phyloP scores from a whole-genome alignment of 2,329 filamentous ascomycete genomes.

The Stromatinia cepivora region DNA sequence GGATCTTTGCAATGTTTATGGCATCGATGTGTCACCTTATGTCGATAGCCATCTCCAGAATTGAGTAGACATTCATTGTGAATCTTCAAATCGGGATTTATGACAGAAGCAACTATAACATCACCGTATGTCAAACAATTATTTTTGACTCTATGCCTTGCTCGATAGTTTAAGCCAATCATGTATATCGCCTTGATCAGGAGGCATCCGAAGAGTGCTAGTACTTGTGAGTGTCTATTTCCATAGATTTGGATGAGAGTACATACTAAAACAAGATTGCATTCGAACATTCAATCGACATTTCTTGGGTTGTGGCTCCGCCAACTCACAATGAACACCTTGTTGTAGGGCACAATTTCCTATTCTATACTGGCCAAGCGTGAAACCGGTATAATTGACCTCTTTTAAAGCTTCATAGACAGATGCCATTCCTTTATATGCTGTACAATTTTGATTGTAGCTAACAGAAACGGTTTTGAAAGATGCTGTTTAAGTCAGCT shows the following conservation, averaged over 20 bases:
- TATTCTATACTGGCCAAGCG: not conserved
- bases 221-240: not conserved
- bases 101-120: slow-evolving; percentile 33
- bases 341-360: slow-evolving; percentile 17
- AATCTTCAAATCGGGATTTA: slow-evolving; percentile 31
- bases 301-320: slow-evolving; percentile 21
- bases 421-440: slow-evolving; percentile 11
- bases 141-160: slow-evolving; percentile 26
- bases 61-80: slow-evolving; percentile 34
- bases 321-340: slow-evolving; percentile 17
- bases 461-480: slow-evolving; percentile 25
- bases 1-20: slow-evolving; percentile 34
- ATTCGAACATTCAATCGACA: slow-evolving; percentile 31
- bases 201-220: slow-evolving; percentile 28
- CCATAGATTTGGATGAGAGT: not conserved
- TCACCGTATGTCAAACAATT: slow-evolving; percentile 32
- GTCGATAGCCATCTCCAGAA: slow-evolving; percentile 32
- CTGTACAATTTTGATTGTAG: slow-evolving; percentile 25
- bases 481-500: slow-evolving; percentile 18
- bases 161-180: slow-evolving; percentile 29
- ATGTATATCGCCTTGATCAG: slow-evolving; percentile 33
- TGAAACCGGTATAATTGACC: not conserved
- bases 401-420: slow-evolving; percentile 1
- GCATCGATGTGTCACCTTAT: slow-evolving; percentile 28
- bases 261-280: slow-evolving; percentile 31